Conservation (phyloP, 2,329 filamentous ascomycete species). For the Penicillium sp. region DNA sequence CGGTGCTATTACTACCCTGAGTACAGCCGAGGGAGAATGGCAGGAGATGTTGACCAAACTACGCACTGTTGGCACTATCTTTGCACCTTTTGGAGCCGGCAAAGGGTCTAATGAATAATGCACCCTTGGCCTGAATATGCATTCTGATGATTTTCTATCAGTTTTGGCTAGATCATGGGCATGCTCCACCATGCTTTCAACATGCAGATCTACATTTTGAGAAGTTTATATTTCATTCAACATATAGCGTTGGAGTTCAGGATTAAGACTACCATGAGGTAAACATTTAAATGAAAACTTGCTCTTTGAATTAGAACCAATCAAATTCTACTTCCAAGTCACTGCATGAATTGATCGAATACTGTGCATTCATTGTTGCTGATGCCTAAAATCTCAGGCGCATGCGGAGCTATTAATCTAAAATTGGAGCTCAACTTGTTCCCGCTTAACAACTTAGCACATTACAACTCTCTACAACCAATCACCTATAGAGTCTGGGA, state of each 20-base stretch:
- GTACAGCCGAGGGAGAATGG: slow-evolving; percentile 71
- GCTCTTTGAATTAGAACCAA: no score
- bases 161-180: slow-evolving; percentile 11
- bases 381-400: no score
- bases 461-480: no score
- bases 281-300: no score
- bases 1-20: slow-evolving; percentile 81
- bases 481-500: no score
- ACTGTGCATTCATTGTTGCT: background rate
- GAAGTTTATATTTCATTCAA: slow-evolving; percentile 25
- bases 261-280: no score
- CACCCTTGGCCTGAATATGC: no score
- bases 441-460: no score
- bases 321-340: no score
- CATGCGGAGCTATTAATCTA: no score
- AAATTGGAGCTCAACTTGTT: no score
- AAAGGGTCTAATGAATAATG: background rate
- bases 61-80: slow-evolving; percentile 42
- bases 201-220: slow-evolving; percentile 20
- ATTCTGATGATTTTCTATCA: slow-evolving; percentile 2
- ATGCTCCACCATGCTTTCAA: slow-evolving; percentile 22
- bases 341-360: no score
- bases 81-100: slow-evolving; percentile 24
- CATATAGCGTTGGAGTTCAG: slow-evolving; percentile 25
- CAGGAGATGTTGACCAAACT: slow-evolving; percentile 86